Percentiles rank a stretch among this genome's conserved stretches.
These are phyloP conservation scores for Candida rishiriensis DNA, from an alignment of 805 yeast genomes.

Conservation along the genomic window DNA sequence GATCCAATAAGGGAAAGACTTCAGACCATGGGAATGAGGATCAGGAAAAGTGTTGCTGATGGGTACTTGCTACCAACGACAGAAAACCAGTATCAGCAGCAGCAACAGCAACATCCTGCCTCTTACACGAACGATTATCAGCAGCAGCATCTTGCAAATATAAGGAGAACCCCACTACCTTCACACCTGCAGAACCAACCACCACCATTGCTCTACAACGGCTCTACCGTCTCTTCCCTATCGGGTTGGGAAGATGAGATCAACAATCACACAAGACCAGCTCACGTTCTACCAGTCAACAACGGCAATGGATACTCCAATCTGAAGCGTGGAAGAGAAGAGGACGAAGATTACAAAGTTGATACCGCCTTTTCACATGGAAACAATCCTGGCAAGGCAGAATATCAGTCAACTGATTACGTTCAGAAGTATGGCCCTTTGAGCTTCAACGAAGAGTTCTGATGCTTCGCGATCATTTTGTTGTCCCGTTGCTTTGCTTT, in stretches of 20 bases:
- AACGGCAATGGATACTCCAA: neutral
- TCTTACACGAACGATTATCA: slow-evolving; percentile 11
- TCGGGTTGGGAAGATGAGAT: slow-evolving; percentile 39
- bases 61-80: slow-evolving; percentile 41
- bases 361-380: neutral
- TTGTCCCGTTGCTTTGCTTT: neutral
- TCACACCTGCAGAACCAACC: slow-evolving; percentile 31
- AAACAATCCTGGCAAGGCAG: neutral
- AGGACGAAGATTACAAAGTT: slow-evolving; percentile 3
- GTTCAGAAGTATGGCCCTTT: slow-evolving; percentile 40
- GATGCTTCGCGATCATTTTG: slow-evolving; percentile 3
- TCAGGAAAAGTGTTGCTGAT: slow-evolving; percentile 60
- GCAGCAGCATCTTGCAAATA: slow-evolving; percentile 14
- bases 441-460: slow-evolving; percentile 47
- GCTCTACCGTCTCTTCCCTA: slow-evolving; percentile 43
- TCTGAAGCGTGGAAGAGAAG: slow-evolving; percentile 12
- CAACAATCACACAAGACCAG: slow-evolving; percentile 4
- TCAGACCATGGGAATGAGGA: slow-evolving; percentile 64
- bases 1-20: slow-evolving; percentile 33
- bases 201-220: slow-evolving; percentile 38
- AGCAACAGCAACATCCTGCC: slow-evolving; percentile 2
- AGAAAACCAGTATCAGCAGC: slow-evolving; percentile 3
- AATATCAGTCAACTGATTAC: slow-evolving; percentile 20
- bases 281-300: neutral
- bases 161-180: slow-evolving; percentile 39